These are phyloP conservation scores for Neopestalotiopsis sp. DNA, from an alignment of 2,329 filamentous ascomycete genomes.

Conservation along the genomic window DNA sequence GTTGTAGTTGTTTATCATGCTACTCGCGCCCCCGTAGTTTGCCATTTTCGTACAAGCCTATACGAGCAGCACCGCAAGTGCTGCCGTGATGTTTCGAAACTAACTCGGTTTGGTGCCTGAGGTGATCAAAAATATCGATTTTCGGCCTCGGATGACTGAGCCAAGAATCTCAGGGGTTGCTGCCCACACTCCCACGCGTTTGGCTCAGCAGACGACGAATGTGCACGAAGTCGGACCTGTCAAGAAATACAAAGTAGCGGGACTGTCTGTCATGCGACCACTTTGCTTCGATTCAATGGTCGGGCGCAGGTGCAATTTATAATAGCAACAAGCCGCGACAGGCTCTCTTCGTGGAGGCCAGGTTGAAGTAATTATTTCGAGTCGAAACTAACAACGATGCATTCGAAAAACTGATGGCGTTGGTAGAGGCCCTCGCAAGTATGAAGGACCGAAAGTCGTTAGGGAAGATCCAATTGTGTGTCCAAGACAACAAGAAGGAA, in stretches of 20 bases:
- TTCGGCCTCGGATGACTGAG: neutral
- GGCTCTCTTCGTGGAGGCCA: neutral
- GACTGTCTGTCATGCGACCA: neutral
- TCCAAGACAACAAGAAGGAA: neutral
- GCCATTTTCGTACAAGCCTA: conserved; percentile 11
- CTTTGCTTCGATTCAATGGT: neutral
- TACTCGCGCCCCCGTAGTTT: conserved; percentile 36
- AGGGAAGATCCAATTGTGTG: neutral
- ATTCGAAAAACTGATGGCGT: neutral
- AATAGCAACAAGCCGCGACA: neutral
- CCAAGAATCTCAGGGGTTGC: neutral
- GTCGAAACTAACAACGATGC: neutral
- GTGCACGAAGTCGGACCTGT: neutral
- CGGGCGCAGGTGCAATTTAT: neutral
- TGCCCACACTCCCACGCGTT: neutral
- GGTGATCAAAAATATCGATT: neutral
- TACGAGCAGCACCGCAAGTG: conserved; percentile 20
- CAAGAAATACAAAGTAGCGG: neutral
- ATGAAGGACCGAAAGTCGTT: neutral
- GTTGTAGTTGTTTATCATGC: conserved; percentile 38
- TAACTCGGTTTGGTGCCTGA: neutral
- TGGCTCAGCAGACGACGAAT: neutral
- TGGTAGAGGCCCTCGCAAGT: neutral
- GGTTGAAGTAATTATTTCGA: neutral
- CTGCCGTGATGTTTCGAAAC: neutral